Base-by-base conservation (phyloP, 2,329 filamentous ascomycete genomes). In the Cladosporium sp. region DNA sequence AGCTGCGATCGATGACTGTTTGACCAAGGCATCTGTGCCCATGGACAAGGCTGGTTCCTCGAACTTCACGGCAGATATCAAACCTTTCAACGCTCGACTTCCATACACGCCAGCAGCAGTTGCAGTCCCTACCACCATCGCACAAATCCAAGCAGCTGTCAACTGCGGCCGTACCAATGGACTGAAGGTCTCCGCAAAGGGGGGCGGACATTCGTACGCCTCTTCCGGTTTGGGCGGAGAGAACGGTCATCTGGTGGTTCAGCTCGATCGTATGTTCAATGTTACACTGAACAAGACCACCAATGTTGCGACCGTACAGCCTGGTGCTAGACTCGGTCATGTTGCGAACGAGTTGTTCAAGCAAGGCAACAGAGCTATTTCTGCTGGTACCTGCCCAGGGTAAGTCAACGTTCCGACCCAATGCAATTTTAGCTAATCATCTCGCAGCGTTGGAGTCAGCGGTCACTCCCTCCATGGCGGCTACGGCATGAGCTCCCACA, bases 351-450 rank as follows among this genome's bases (percentile, higher is more conserved):
- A 57, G 17, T 43, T 61, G 28, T 60, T 51, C 51, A 58, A 52
- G n/a, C 58, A 61, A 50, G 60, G 58, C 15, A 54, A 54, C 20
- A 39, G 60, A 50, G 60, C 58, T 8, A 61, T 61, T 15, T 61
- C 58, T 14, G 60, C 60, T 15, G 58, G 60, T n/a, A 60, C 60
- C 17, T 62, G 60, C 55, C 58, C 60, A 50, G 52, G 60, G 55
- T 58, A 43, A 43, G 55, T 56, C 25, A 17, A n/a, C 28, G 30
- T 17, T 22, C 3, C 25, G 9, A 15, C 6, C 20, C 19, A 14
- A 14, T 17, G 15, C 5, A 5, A 28, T 14, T 14, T 19, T 12
- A n/a, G 22, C 55, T 40, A 50, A 51, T 11, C 36, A 17, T 5
- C 22, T 5, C 15, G n/a, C 47, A 58, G 55, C 19, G 60, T 62